Percentiles rank a stretch among this genome's conserved stretches.
Evolutionary conservation across 805 yeast species (phyloP).

Genomic region (Wickerhamomyces pijperi): DNA sequence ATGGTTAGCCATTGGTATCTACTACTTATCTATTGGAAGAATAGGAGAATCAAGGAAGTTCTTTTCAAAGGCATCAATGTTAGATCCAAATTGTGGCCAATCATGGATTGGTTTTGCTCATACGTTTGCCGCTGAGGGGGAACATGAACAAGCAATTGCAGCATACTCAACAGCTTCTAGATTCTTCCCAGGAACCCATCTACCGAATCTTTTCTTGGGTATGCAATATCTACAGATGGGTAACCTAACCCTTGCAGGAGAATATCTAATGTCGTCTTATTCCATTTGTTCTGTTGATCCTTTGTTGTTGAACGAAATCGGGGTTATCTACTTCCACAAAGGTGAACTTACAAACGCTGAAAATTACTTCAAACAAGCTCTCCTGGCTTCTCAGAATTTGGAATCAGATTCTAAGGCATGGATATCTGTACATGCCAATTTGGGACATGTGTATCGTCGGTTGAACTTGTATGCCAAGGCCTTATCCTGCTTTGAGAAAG

Average conservation of each 20-base stretch:
- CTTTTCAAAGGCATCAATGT: conserved; percentile 79
- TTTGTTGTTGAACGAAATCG: conserved; percentile 78
- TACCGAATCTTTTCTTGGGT: conserved; percentile 83
- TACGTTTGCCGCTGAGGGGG: conserved; percentile 96
- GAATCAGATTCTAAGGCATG: conserved; percentile 76
- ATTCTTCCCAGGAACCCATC: conserved; percentile 80
- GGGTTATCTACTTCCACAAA: conserved; percentile 80
- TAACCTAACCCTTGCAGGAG: conserved; percentile 74
- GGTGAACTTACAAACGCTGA: conserved; percentile 61
- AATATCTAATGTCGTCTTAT: conserved; percentile 66
- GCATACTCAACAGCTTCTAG: conserved; percentile 95
- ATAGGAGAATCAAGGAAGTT: conserved; percentile 75
- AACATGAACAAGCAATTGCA: conserved; percentile 95
- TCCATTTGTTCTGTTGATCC: conserved; percentile 82
- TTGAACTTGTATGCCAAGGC: conserved; percentile 54
- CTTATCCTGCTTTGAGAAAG: conserved; percentile 64
- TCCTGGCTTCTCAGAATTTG: conserved; percentile 53
- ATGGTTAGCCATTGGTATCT: conserved; percentile 88
- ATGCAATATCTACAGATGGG: conserved; percentile 93
- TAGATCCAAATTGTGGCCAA: conserved; percentile 83
- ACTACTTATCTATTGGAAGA: conserved; percentile 66
- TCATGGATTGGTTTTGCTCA: conserved; percentile 99
- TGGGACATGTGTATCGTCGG: conserved; percentile 81
- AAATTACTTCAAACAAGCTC: conserved; percentile 55
- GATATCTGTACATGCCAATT: conserved; percentile 73